Evolutionary conservation across 179 eudicot genomes (phyloP).

Genomic region (Camellia oleifera): DNA sequence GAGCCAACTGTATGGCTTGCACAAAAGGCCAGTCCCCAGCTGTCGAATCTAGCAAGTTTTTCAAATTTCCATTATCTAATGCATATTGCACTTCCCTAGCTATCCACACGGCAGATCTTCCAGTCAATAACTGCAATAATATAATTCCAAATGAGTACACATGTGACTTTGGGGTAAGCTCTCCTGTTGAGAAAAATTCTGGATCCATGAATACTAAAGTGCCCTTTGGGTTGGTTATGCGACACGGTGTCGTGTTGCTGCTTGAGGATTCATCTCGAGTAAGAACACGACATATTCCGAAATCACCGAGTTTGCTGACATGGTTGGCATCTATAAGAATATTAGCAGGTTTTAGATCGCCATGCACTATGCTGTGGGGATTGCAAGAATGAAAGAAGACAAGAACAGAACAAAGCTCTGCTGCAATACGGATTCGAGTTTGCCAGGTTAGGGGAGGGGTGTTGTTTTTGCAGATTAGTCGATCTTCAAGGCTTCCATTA

Average conservation of each 20-base stretch:
- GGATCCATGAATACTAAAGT: slow-evolving; percentile 65
- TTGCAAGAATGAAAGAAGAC: slow-evolving; percentile 66
- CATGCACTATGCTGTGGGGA: slow-evolving; percentile 59
- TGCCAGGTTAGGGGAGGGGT: slow-evolving; percentile 73
- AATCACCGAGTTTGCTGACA: slow-evolving; percentile 66
- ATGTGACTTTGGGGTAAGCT: slow-evolving; percentile 63
- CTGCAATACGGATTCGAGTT: slow-evolving; percentile 68
- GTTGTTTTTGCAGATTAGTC: slow-evolving; percentile 67
- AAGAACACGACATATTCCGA: slow-evolving; percentile 64
- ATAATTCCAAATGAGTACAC: slow-evolving; percentile 76
- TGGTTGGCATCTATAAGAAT: slow-evolving; percentile 63
- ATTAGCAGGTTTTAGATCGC: slow-evolving; percentile 65
- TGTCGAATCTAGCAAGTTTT: slow-evolving; percentile 52
- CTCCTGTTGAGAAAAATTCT: slow-evolving; percentile 49
- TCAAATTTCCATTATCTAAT: slow-evolving; percentile 48
- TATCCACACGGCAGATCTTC: slow-evolving; percentile 60
- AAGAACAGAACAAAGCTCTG: slow-evolving; percentile 77
- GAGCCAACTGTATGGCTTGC: slow-evolving; percentile 76
- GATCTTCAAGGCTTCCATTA: slow-evolving; percentile 85
- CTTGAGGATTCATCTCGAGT: slow-evolving; percentile 27
- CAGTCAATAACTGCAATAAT: slow-evolving; percentile 60
- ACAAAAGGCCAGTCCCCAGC: slow-evolving; percentile 97
- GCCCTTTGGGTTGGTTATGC: slow-evolving; percentile 58
- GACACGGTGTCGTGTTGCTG: slow-evolving; percentile 30
- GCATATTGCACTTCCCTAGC: slow-evolving; percentile 55